Evolutionary conservation across 805 yeast genomes (phyloP).

Genomic region (Pichia ethanolica): DNA sequence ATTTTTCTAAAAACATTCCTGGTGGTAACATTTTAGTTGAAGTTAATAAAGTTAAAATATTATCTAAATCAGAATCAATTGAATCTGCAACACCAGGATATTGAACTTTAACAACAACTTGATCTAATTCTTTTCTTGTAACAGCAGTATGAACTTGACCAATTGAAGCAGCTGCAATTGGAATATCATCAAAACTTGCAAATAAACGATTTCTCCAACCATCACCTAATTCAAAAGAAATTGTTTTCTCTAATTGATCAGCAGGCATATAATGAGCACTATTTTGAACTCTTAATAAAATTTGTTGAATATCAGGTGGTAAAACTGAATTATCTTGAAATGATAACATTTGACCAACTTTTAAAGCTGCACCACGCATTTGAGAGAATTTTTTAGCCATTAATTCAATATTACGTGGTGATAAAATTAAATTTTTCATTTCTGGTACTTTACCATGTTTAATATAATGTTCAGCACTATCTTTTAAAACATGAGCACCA

Average conservation of each 20-base stretch:
- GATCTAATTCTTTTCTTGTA: constrained; percentile 48
- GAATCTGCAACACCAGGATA: constrained; percentile 95
- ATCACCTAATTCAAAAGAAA: constrained; percentile 66
- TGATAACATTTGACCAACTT: constrained; percentile 93
- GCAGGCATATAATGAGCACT: constrained; percentile 97
- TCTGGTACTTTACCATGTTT: constrained; percentile 37
- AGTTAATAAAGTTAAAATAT: constrained; percentile 68
- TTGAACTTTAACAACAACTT: constrained; percentile 91
- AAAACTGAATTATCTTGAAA: constrained; percentile 84
- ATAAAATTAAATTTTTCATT: constrained; percentile 55
- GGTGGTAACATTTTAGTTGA: constrained; percentile 85
- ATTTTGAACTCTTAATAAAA: constrained; percentile 80
- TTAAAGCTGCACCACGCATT: constrained; percentile 99
- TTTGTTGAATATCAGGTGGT: constrained; percentile 77
- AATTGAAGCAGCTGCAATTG: constrained; percentile 95
- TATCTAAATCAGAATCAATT: constrained; percentile 90
- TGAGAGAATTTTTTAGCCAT: constrained; percentile 81
- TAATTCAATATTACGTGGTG: constrained; percentile 78
- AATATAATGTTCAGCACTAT: constrained; percentile 64
- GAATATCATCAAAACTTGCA: constrained; percentile 71
- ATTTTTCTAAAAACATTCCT: constrained; percentile 85
- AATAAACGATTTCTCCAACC: constrained; percentile 69
- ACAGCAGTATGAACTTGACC: constrained; percentile 93
- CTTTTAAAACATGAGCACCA: constrained; percentile 75
- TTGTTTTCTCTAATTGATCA: constrained; percentile 71